These are phyloP conservation scores for Coemansia sp. DNA, from an alignment of 192 early-diverging fungal species.

Conservation along the genomic window DNA sequence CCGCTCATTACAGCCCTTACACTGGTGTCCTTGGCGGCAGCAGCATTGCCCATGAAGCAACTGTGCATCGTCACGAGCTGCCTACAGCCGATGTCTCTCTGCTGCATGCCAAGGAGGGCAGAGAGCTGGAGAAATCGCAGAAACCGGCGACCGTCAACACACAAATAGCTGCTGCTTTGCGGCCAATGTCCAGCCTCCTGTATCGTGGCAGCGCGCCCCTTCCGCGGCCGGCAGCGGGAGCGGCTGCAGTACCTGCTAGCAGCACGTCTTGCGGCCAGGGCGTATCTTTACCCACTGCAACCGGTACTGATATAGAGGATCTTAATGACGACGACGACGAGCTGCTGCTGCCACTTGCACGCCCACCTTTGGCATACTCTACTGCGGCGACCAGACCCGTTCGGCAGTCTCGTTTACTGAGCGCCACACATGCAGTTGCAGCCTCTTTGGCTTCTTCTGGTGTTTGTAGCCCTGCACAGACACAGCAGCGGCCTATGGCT, in stretches of 20 bases:
- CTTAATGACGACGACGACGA: background rate
- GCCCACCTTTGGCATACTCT: no score
- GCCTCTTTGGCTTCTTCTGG: background rate
- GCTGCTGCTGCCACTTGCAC: background rate
- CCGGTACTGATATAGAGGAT: background rate
- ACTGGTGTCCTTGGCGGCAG: background rate
- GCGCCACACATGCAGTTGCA: background rate
- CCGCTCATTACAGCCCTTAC: background rate
- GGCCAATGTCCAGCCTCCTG: constrained; percentile 19
- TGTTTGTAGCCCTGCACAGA: background rate
- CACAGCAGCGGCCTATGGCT: background rate
- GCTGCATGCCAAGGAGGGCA: background rate
- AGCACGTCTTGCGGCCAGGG: background rate
- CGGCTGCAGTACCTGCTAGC: background rate
- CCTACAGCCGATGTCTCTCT: background rate
- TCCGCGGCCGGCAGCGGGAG: background rate
- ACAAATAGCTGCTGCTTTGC: no score
- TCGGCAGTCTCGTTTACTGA: background rate
- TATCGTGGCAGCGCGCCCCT: background rate
- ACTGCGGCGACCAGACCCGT: no score
- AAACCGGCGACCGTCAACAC: background rate
- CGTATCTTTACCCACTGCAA: background rate
- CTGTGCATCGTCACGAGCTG: background rate
- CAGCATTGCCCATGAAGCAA: background rate
- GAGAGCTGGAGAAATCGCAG: background rate